Evolutionary conservation across 1,139 yeast species (phyloP).

Genomic region (Geotrichum europaeum): DNA sequence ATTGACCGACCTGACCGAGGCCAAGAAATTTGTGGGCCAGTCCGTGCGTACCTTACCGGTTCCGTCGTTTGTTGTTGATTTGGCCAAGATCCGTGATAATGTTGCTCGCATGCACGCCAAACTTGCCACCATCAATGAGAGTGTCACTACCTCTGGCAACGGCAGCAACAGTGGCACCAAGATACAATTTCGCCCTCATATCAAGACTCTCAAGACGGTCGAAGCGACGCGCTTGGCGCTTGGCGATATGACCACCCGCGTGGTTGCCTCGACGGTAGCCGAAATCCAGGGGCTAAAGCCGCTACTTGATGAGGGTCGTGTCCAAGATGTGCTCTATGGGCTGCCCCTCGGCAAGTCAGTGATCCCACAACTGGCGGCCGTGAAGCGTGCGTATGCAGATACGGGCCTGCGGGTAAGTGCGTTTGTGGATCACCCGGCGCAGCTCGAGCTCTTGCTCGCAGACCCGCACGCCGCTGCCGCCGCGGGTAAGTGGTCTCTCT

Average conservation of each 20-base stretch:
- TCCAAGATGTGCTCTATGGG: conserved; percentile 61
- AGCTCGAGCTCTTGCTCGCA: conserved; percentile 44
- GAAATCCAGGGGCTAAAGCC: conserved; percentile 58
- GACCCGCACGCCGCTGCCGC: conserved; percentile 41
- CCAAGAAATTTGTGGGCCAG: conserved; percentile 28
- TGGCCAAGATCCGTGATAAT: conserved; percentile 36
- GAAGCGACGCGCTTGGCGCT: conserved; percentile 45
- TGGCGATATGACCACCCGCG: conserved; percentile 40
- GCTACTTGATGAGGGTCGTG: conserved; percentile 40
- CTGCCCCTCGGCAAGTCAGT: conserved; percentile 55
- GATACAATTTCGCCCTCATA: conserved; percentile 55
- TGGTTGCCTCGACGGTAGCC: conserved; percentile 64
- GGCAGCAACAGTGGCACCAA: not conserved
- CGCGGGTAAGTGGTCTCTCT: conserved; percentile 42
- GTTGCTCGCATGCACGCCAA: conserved; percentile 39
- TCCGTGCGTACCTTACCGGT: conserved; percentile 43
- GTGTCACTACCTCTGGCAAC: not conserved
- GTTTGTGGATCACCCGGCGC: conserved; percentile 58
- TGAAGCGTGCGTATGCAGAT: conserved; percentile 28
- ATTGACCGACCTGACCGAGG: conserved; percentile 14
- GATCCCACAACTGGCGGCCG: conserved; percentile 45
- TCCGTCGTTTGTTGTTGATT: conserved; percentile 47
- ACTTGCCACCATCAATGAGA: conserved; percentile 27
- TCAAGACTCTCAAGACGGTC: conserved; percentile 64
- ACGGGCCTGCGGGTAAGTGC: conserved; percentile 41